Base-by-base conservation (phyloP, 345 rosid species). In the Aethionema arabicum region DNA sequence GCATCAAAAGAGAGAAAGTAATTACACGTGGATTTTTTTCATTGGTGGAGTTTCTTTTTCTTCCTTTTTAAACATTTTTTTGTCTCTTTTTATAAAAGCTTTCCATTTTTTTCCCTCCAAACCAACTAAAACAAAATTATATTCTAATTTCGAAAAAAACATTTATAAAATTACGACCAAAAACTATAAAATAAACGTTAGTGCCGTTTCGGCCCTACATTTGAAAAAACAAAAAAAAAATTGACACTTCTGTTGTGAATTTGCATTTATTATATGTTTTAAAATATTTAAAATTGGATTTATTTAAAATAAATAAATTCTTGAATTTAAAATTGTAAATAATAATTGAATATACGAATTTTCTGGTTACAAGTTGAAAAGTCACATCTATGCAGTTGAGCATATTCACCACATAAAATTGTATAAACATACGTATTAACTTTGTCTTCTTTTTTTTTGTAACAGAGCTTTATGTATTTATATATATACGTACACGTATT, bases 101-200 rank as follows among this genome's bases (percentile, higher is more conserved):
- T 59, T 69, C 39, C 32, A 48, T 62, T 62, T 62, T 61, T 70
- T 70, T 63, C 69, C 74, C 74, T 70, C 74, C 74, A 63, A 63
- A 70, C 69, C 59, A 41, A 14, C 33, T 45, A 56, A 52, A 68
- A 16, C 16, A 56, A 47, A 42, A 47, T 9, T 30, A 30, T 42
- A 36, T 12, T 21, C 27, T 8, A 4, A 8, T 2, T 8, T 21
- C 27, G 12, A 7, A 11, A 4, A 3, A 52, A 40, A 21, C 6
- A 38, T 11, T 21, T 1, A 35, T 5, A 35, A 35, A 35, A 5
- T 5, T 5, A 11, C 9, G 36, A 29, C 0, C 13, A 3, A 38
- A 37, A 36, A 35, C 8, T 35, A 3, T 0, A 35, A 11, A 11
- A 15, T 33, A 35, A 35, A 35, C 3, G 45, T 32, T 29, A 70